Evolutionary conservation across 441 rosid species (phyloP).

Genomic region (Adansonia gregorii): DNA sequence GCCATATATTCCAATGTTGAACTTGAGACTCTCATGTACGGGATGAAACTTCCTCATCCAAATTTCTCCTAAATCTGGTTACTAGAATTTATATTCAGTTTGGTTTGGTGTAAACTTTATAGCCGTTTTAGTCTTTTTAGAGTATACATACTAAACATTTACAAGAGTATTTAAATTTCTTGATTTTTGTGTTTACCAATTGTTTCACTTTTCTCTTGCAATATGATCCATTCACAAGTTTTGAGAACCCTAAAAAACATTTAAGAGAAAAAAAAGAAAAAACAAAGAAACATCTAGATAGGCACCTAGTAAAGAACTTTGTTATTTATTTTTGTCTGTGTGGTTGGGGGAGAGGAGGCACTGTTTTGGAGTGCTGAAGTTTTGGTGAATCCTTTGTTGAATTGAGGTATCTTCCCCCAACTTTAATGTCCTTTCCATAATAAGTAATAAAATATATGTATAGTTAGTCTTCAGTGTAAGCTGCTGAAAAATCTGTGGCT

Average conservation of each 20-base stretch:
- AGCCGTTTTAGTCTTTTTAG: not conserved
- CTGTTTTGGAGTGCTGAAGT: not conserved
- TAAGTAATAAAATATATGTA: not conserved
- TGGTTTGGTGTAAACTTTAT: not conserved
- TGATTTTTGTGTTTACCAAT: not conserved
- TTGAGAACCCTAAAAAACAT: not conserved
- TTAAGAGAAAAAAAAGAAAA: too few species aligned
- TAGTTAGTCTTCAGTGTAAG: not conserved
- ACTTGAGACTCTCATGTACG: not conserved
- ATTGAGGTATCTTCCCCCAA: not conserved
- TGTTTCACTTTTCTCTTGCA: not conserved
- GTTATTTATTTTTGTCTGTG: too few species aligned
- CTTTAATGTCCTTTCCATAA: not conserved
- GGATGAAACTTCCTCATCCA: not conserved
- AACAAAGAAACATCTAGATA: too few species aligned
- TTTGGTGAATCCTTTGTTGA: conserved; percentile 4
- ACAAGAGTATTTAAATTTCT: not conserved
- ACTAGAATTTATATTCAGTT: conserved; percentile 6
- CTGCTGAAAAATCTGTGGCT: not conserved
- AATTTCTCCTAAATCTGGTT: not conserved
- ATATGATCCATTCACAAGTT: not conserved
- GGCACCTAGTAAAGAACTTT: too few species aligned
- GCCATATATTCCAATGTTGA: not conserved
- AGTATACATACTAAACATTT: not conserved
- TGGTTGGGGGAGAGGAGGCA: too few species aligned